Evolutionary conservation across 176 grass and related monocot species (phyloP).

Genomic region (Metroxylon sagu): DNA sequence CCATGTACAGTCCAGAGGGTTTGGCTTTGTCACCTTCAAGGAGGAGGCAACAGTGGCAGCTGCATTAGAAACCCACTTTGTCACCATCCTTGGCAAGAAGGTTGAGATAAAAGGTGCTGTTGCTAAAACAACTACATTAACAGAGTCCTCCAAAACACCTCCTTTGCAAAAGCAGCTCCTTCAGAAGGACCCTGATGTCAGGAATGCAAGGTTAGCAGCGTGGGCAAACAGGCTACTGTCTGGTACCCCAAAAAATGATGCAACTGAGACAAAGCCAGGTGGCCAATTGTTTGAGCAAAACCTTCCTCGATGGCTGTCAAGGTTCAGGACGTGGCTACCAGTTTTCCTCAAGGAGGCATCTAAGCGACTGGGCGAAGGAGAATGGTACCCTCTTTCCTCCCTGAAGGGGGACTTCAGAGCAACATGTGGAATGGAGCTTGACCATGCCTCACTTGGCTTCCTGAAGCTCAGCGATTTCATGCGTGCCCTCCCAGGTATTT

Average conservation of each 20-base stretch:
- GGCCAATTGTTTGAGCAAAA: constrained; percentile 39
- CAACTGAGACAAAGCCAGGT: constrained; percentile 19
- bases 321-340: constrained; percentile 55
- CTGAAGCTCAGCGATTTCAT: constrained; percentile 61
- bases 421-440: constrained; percentile 52
- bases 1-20: constrained; percentile 39
- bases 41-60: constrained; percentile 30
- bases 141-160: constrained; percentile 17
- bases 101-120: constrained; percentile 61
- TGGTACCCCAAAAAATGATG: background rate
- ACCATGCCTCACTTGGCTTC: constrained; percentile 45
- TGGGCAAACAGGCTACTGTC: too few species aligned
- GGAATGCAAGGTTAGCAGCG: too few species aligned
- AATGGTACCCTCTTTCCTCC: constrained; percentile 50
- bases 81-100: constrained; percentile 49
- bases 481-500: constrained; percentile 49
- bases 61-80: constrained; percentile 57
- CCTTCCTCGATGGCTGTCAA: constrained; percentile 57
- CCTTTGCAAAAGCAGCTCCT: constrained; percentile 11
- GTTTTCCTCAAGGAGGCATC: constrained; percentile 38
- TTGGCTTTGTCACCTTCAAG: constrained; percentile 58
- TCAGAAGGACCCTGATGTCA: constrained; percentile 17
- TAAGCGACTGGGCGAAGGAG: constrained; percentile 19
- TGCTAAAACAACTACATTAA: constrained; percentile 14
- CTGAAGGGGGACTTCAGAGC: constrained; percentile 54